These are phyloP conservation scores for Apiotrichum siamense DNA, from an alignment of 1,284 basidiomycete species.

Conservation along the genomic window DNA sequence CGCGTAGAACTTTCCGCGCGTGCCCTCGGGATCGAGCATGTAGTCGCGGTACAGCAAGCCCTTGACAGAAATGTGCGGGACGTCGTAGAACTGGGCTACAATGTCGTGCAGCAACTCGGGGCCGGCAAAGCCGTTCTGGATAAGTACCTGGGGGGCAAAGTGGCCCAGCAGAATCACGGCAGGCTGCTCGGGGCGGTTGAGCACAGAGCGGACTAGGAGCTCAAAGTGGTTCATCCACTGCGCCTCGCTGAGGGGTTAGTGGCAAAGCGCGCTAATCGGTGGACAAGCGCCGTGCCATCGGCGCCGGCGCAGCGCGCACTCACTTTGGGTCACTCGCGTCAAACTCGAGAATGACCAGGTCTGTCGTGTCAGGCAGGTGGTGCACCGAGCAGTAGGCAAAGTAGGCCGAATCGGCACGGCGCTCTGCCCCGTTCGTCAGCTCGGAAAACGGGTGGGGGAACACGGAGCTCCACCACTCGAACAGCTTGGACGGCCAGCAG, in stretches of 20 bases:
- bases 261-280: no score
- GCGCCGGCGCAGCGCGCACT: no score
- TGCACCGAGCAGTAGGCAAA: slow-evolving; percentile 86
- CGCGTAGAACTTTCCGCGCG: slow-evolving; percentile 63
- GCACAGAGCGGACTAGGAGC: slow-evolving; percentile 53
- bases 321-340: slow-evolving; percentile 80
- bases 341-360: slow-evolving; percentile 87
- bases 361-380: slow-evolving; percentile 83
- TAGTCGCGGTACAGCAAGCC: slow-evolving; percentile 73
- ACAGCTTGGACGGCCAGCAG: slow-evolving; percentile 88
- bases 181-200: slow-evolving; percentile 78
- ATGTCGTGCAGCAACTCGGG: slow-evolving; percentile 79
- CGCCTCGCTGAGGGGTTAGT: slow-evolving; percentile 56
- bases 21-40: slow-evolving; percentile 63
- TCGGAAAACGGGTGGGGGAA: slow-evolving; percentile 93
- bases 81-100: slow-evolving; percentile 91
- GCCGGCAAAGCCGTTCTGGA: slow-evolving; percentile 71
- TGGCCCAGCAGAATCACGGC: slow-evolving; percentile 86
- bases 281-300: no score
- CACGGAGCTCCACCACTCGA: slow-evolving; percentile 88
- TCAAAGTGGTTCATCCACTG: slow-evolving; percentile 78
- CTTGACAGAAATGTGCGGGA: slow-evolving; percentile 76
- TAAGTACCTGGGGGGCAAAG: slow-evolving; percentile 76
- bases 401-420: slow-evolving; percentile 81
- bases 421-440: slow-evolving; percentile 90